Conservation (phyloP, 352 stramenopile species). For the Globisporangium mamillatum region DNA sequence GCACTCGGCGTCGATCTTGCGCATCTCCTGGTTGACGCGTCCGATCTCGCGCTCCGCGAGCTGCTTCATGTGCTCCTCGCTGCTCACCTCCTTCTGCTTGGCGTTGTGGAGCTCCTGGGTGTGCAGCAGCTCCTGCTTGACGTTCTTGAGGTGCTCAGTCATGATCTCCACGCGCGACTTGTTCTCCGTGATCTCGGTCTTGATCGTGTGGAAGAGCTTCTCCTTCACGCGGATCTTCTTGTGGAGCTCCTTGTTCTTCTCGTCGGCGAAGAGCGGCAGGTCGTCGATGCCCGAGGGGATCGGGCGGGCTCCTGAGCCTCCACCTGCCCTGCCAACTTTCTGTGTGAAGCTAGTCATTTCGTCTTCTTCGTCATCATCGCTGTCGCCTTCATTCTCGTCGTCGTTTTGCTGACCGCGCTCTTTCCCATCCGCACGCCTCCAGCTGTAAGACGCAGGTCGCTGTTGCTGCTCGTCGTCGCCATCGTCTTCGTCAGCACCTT, state of each 20-base stretch:
- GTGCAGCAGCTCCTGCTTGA: slow-evolving; percentile 94
- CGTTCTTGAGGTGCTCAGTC: slow-evolving; percentile 95
- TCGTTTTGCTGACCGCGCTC: slow-evolving; percentile 24
- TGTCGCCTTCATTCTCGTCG: slow-evolving; percentile 23
- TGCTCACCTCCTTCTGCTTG: slow-evolving; percentile 91
- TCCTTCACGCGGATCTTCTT: slow-evolving; percentile 79
- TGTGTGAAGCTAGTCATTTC: slow-evolving; percentile 10
- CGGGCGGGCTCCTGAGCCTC: slow-evolving; percentile 19
- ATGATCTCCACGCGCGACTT: slow-evolving; percentile 92
- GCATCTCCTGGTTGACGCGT: slow-evolving; percentile 71
- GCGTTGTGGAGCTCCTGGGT: slow-evolving; percentile 91
- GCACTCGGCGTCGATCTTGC: slow-evolving; percentile 68
- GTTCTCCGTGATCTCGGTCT: slow-evolving; percentile 76
- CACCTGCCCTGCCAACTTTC: neutral
- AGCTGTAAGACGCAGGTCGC: slow-evolving; percentile 41
- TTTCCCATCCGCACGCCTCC: slow-evolving; percentile 57
- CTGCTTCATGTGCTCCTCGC: slow-evolving; percentile 93
- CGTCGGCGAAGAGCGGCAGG: slow-evolving; percentile 85
- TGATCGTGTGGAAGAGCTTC: slow-evolving; percentile 56
- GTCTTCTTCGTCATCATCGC: slow-evolving; percentile 26
- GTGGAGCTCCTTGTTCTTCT: slow-evolving; percentile 85
- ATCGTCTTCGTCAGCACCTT: slow-evolving; percentile 12
- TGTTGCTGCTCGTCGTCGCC: slow-evolving; percentile 21
- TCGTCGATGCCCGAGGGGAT: slow-evolving; percentile 84
- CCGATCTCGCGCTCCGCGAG: slow-evolving; percentile 90